Conservation (phyloP, 1,284 basidiomycete species). For the Albatrellus sp. region DNA sequence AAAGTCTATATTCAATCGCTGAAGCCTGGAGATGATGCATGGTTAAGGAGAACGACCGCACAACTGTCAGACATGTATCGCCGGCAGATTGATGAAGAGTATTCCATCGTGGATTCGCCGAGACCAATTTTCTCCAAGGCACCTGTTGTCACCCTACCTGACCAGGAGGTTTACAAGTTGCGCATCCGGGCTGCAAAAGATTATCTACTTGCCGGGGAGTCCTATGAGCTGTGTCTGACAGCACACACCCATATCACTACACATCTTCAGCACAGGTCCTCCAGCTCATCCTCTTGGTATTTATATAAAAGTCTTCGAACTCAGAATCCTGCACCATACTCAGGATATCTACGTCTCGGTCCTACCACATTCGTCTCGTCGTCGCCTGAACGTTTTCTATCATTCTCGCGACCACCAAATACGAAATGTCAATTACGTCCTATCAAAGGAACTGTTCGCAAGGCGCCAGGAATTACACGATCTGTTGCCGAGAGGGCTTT, state of each 20-base stretch:
- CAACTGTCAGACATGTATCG: slow-evolving; percentile 14
- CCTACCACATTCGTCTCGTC: slow-evolving; percentile 63
- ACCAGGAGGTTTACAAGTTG: slow-evolving; percentile 51
- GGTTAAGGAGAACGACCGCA: slow-evolving; percentile 34
- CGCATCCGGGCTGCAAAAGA: slow-evolving; percentile 69
- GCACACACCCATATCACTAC: slow-evolving; percentile 51
- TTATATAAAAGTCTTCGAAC: slow-evolving; percentile 61
- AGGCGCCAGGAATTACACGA: slow-evolving; percentile 48
- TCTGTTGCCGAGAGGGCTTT: slow-evolving; percentile 54
- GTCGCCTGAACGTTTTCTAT: slow-evolving; percentile 89
- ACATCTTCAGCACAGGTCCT: slow-evolving; percentile 18
- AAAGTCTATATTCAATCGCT: slow-evolving; percentile 53
- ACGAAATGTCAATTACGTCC: slow-evolving; percentile 77
- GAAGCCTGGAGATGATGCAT: slow-evolving; percentile 39
- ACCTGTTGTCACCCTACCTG: slow-evolving; percentile 35
- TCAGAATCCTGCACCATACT: slow-evolving; percentile 87
- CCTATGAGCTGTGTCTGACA: slow-evolving; percentile 94
- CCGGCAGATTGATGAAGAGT: neutral
- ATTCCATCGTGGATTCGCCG: neutral
- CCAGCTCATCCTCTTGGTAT: slow-evolving; percentile 49
- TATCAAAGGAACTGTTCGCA: slow-evolving; percentile 87
- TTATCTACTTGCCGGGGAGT: slow-evolving; percentile 74
- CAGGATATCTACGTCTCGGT: slow-evolving; percentile 69
- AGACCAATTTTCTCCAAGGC: slow-evolving; percentile 9
- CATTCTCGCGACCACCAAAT: slow-evolving; percentile 58